These are phyloP conservation scores for Gonapodya sp. DNA, from an alignment of 192 early-diverging fungal genomes.

Conservation along the genomic window DNA sequence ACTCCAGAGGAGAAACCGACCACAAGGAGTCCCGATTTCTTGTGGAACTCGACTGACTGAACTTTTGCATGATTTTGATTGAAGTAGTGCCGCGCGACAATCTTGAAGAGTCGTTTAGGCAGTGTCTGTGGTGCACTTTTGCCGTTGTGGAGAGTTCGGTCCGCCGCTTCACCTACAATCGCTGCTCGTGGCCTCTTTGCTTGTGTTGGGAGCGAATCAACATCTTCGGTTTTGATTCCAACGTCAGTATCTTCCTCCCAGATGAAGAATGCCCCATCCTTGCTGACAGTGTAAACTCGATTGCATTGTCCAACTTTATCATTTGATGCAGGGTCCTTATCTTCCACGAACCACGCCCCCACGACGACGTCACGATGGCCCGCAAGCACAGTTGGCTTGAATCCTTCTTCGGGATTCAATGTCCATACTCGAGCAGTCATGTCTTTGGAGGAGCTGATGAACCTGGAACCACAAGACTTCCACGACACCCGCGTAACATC, in stretches of 20 bases:
- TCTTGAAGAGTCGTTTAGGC: constrained; percentile 9
- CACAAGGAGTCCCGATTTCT: constrained; percentile 59
- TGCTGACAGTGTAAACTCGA: constrained; percentile 72
- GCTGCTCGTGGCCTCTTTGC: constrained; percentile 18
- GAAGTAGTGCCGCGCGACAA: constrained; percentile 55
- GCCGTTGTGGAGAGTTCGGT: too few relatives aligned
- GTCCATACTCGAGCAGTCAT: constrained; percentile 72
- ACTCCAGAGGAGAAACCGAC: constrained; percentile 88
- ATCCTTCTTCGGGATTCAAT: constrained; percentile 60
- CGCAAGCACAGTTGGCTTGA: constrained; percentile 59
- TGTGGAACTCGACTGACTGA: constrained; percentile 67
- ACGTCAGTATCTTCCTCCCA: constrained; percentile 45
- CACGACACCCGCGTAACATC: constrained; percentile 75
- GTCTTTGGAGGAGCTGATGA: constrained; percentile 58
- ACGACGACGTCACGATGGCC: constrained; percentile 80
- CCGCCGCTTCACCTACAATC: constrained; percentile 36
- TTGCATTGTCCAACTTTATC: constrained; percentile 13
- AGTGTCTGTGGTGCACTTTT: not conserved
- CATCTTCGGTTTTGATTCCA: constrained; percentile 34
- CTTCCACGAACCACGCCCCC: constrained; percentile 70
- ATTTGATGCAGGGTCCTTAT: constrained; percentile 40
- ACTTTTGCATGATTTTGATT: constrained; percentile 69
- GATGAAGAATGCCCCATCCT: constrained; percentile 81
- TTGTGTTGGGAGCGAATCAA: constrained; percentile 16
- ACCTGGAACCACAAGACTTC: constrained; percentile 73